Conservation (phyloP, 768 basidiomycete species). For the Termitomyces sp. region DNA sequence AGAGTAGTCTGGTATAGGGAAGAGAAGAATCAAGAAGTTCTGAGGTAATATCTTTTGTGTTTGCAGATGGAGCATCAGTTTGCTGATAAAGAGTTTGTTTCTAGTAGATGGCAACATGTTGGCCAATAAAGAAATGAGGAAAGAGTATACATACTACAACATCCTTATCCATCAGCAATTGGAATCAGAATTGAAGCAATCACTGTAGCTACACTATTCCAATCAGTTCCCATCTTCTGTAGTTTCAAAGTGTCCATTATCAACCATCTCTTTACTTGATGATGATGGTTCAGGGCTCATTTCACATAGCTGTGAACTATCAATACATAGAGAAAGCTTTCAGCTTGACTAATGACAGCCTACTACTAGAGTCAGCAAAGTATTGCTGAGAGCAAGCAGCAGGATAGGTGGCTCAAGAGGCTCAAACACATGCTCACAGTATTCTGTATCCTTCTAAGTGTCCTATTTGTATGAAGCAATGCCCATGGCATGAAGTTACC, state of each 20-base stretch:
- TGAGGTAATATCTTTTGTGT: too few relatives aligned
- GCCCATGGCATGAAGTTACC: slow-evolving; percentile 74
- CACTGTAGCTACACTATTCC: too few relatives aligned
- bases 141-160: too few relatives aligned
- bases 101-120: too few relatives aligned
- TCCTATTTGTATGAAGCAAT: slow-evolving; percentile 53
- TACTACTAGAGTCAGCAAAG: slow-evolving; percentile 19
- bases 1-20: too few relatives aligned
- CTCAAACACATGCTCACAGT: slow-evolving; percentile 62
- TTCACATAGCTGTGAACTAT: slow-evolving; percentile 79
- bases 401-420: slow-evolving; percentile 54
- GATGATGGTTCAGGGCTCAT: slow-evolving; percentile 76
- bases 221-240: slow-evolving; percentile 37
- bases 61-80: too few relatives aligned
- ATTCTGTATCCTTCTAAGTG: slow-evolving; percentile 40
- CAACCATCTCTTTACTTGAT: slow-evolving; percentile 77
- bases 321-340: slow-evolving; percentile 72
- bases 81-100: too few relatives aligned
- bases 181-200: slow-evolving; percentile 15
- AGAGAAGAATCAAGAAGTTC: too few relatives aligned
- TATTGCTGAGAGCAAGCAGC: slow-evolving; percentile 39
- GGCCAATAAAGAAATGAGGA: too few relatives aligned
- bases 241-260: slow-evolving; percentile 46
- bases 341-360: slow-evolving; percentile 29
- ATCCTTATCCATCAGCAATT: slow-evolving; percentile 39